Evolutionary conservation across 495 filamentous ascomycete genomes (phyloP), one percentile per base, ranked within the genome.

Genomic region (Penicillium nucicola): DNA sequence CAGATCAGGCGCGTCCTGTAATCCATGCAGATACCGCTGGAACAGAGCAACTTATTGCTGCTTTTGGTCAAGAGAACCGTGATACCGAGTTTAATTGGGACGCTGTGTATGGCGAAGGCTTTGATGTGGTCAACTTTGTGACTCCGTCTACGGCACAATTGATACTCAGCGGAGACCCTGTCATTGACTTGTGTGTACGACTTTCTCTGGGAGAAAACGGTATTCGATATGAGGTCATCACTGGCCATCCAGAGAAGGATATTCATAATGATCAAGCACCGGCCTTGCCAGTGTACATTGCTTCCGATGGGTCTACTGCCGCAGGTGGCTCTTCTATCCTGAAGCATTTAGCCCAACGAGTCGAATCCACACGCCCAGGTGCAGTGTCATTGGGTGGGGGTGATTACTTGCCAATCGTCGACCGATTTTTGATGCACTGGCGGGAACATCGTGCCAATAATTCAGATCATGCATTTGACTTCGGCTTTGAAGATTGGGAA

Each of bases 1-100:
- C 73, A 13, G 71, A 72, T 1, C 56, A 69, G 0, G 88, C 90
- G 3, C 66, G 71, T 9, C 57, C 67, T 0, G 85, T 96, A 5
- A 66, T 88, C 34, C 89, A 88, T 51, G 89, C 84, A 0, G 78
- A 88, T 45, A 72, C 77, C 0, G 67, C 72, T 8, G 80, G 88
- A 48, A 84, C 86, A 0, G 81, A 91, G 48, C 68, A 64, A 25
- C 78, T 98, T 66, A 74, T 98, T 34, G 72, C 70, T 31, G 88
- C 87, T 0, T 97, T 98, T 66, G 88, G 90, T 4, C 77, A 77
- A 14, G 93, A 98, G 69, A 98, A 97, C 56, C 85, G 87, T 38
- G 66, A 77, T 15, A 77, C 71, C 0, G 69, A 82, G 10, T 95
- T 97, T 56, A 82, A 90, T 57, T 96, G 93, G 95, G 76, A 84